Conservation (phyloP, 2,329 filamentous ascomycete genomes). For the Pseudogymnoascus sp. region DNA sequence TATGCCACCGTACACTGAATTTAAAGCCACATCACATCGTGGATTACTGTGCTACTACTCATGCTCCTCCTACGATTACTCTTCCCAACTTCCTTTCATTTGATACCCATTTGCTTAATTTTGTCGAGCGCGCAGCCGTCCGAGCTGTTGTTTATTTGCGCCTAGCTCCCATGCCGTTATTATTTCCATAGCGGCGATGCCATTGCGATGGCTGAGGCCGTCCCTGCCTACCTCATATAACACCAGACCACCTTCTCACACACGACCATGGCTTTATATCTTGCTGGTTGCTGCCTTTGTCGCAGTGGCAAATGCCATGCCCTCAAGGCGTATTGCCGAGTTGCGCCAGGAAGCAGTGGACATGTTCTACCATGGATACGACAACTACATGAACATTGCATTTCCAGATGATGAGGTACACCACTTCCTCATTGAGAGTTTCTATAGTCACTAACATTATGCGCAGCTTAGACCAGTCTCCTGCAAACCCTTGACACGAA, state of each 20-base stretch:
- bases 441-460: neutral
- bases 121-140: neutral
- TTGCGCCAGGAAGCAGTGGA: constrained; percentile 54
- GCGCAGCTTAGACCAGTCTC: constrained; percentile 70
- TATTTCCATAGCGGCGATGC: constrained; percentile 24
- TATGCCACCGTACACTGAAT: constrained; percentile 1
- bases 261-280: constrained; percentile 21
- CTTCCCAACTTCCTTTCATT: neutral
- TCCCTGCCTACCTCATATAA: constrained; percentile 20
- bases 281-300: constrained; percentile 21
- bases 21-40: neutral
- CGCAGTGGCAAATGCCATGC: constrained; percentile 36
- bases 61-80: neutral
- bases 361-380: constrained; percentile 95
- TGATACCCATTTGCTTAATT: constrained; percentile 8
- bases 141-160: neutral
- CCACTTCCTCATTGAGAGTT: neutral
- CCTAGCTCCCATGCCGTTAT: constrained; percentile 5
- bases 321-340: constrained; percentile 43
- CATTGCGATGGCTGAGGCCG: constrained; percentile 25
- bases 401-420: constrained; percentile 87
- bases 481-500: constrained; percentile 75
- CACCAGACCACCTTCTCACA: constrained; percentile 14
- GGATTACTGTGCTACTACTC: neutral
- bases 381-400: constrained; percentile 88